Base-by-base conservation (phyloP, 768 basidiomycete genomes). In the Trametes coccinea region DNA sequence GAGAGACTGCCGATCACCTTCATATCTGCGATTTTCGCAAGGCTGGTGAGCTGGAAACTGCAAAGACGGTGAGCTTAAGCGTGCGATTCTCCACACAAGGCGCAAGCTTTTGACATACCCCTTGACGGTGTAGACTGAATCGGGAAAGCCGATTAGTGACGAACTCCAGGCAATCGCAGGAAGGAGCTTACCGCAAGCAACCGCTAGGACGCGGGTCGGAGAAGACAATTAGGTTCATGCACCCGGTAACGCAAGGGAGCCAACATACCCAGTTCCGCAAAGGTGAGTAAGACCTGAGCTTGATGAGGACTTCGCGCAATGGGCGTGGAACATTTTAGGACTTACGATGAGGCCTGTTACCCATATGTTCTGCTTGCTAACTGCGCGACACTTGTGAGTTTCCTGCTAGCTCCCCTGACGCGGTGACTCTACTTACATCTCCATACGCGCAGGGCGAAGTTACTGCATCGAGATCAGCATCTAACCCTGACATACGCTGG, bases 391-490 rank as follows among this genome's bases (percentile, higher is more conserved):
- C 50, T 56, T 31, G 34, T 65, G 14, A 64, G 34, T 46, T 52
- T 45, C 30, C 29, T 2, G 33, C 31, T 13, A n/a, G 41, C 22
- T 22, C 4, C 29, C 22, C 22, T 30, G 34, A 43, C 3, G 8
- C 5, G 44, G 54, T 5, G 52, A 14, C 7, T 7, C 60, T n/a
- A 65, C 54, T 13, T 72, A 86, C 85, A 87, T 71, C 84, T 73
- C 84, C 84, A 87, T 11, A 87, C 85, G 13, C 85, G 82, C 72
- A 86, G 74, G 0, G 82, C 77, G 60, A 85, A 87, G 41, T 84
- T 87, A 14, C 60, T 55, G 13, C 27, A 40, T 14, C 5, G 2
- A 29, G 5, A 29, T 55, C 5, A 61, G 59, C 7, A 27, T 10
- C 34, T 6, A 22, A 13, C 29, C 11, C 13, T 13, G 5, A 8